phyloP scores from a whole-genome alignment of 257 asterid species.

The Thymus quinquecostatus region DNA sequence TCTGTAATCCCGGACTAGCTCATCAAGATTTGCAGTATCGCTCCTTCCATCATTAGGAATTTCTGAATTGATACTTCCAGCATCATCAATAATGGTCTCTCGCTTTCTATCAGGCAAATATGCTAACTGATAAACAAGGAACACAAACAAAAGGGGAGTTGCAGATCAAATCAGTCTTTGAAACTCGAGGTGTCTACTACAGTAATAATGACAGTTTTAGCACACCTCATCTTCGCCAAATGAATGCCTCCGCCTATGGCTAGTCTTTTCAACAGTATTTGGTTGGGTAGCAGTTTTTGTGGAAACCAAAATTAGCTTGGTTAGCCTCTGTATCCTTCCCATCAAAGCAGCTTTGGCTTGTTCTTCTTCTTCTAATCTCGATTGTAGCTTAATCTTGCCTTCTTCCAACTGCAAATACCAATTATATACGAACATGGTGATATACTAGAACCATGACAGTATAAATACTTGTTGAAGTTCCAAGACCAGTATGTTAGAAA shows the following conservation, averaged over 20 bases:
- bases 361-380: conserved; percentile 91
- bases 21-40: too few species aligned
- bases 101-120: too few species aligned
- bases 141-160: too few species aligned
- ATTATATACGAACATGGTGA: conserved; percentile 26
- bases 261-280: conserved; percentile 45
- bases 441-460: conserved; percentile 17
- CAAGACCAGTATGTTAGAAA: conserved; percentile 23
- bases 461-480: not conserved
- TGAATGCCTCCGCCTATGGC: conserved; percentile 78
- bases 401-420: conserved; percentile 69
- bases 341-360: conserved; percentile 86
- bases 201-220: conserved; percentile 16
- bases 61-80: too few species aligned
- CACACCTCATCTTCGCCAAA: conserved; percentile 94
- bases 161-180: conserved; percentile 19
- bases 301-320: conserved; percentile 83
- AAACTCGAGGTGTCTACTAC: conserved; percentile 18
- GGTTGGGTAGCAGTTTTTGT: conserved; percentile 65
- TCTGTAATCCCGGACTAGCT: conserved; percentile 67
- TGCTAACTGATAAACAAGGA: too few species aligned
- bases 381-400: conserved; percentile 80
- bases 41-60: too few species aligned
- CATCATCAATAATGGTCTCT: too few species aligned
- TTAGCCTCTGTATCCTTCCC: conserved; percentile 91